Evolutionary conservation across 23 red algal species (phyloP), one percentile per base, ranked within the genome.

Genomic region (Gracilaria gracilis): DNA sequence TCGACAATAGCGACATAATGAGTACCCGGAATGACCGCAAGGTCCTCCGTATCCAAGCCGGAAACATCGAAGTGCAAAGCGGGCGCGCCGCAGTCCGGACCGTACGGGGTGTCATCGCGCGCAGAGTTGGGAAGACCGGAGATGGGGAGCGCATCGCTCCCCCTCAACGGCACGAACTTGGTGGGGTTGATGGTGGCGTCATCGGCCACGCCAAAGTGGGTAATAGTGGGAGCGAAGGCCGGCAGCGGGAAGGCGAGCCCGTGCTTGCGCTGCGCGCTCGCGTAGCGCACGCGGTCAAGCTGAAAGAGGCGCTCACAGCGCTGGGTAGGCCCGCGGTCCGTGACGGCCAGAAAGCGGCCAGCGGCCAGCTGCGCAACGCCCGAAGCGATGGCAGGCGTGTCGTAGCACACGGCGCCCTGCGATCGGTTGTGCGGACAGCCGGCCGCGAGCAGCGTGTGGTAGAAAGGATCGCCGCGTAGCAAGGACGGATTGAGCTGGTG

Each of bases 21-120:
- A 0, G 44, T 70, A 8, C 55, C 86, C 34, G 91, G 91, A 24
- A 95, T 83, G 25, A 73, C 38, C 0, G 78, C 85, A 27, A 95
- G 28, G 21, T 89, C 93, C 93, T 95, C 93, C 21, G 93, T 81
- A 37, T 95, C 93, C 28, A 95, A 14, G 25, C 93, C 93, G 17
- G 61, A 67, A 9, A 72, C 29, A 32, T 95, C 93, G 58, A 69
- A 72, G 0, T 37, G 4, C 32, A 95, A 84, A 7, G 59, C 73
- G 27, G 36, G 57, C 44, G 31, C 84, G 8, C 25, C 93, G 75
- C 93, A 95, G 84, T 78, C 34, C 0, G 81, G 67, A 28, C 67
- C 93, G 46, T 83, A 95, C 46, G 93, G 93, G 29, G 57, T 65
- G 32, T 88, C 84, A 87, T 95, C 93, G 16, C 48, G 67, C 7